These are phyloP conservation scores for Diplodia intermedia DNA, from an alignment of 2,329 filamentous ascomycete species.

Conservation along the genomic window DNA sequence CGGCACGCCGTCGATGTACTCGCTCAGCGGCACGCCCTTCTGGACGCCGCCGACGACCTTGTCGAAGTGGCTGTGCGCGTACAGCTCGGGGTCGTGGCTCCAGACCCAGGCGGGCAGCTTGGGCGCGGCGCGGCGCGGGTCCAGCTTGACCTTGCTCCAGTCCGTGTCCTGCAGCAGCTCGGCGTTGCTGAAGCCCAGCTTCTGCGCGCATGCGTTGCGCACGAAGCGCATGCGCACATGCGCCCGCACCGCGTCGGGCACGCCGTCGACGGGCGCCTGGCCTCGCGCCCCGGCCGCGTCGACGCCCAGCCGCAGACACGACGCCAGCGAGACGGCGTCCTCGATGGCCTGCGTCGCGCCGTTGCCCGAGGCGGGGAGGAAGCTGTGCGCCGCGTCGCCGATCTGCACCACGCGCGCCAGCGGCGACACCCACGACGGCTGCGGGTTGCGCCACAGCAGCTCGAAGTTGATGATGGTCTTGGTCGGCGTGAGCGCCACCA, in stretches of 20 bases:
- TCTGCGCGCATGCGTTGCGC: constrained; percentile 57
- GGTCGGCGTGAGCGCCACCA: constrained; percentile 53
- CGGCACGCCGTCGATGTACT: constrained; percentile 45
- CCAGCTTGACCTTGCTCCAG: constrained; percentile 57
- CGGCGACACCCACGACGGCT: constrained; percentile 54
- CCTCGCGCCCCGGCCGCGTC: neutral
- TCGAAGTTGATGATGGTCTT: constrained; percentile 59
- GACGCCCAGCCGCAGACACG: constrained; percentile 55
- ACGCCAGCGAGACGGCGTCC: constrained; percentile 54
- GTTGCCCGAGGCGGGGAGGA: constrained; percentile 54
- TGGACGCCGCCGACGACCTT: constrained; percentile 52
- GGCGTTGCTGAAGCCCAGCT: constrained; percentile 56
- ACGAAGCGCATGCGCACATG: constrained; percentile 55
- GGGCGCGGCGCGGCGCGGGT: constrained; percentile 53
- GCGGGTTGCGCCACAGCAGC: constrained; percentile 57
- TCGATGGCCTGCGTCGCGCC: constrained; percentile 58
- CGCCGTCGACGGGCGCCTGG: constrained; percentile 37
- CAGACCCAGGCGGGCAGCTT: constrained; percentile 57
- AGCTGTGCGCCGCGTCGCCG: constrained; percentile 55
- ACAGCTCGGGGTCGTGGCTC: constrained; percentile 54
- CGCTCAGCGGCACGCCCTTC: constrained; percentile 34
- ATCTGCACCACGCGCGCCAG: constrained; percentile 54
- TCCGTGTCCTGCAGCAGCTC: constrained; percentile 57
- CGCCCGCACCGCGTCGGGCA: constrained; percentile 49
- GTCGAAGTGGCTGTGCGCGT: constrained; percentile 54